Evolutionary conservation across 768 basidiomycete genomes (phyloP), one percentile per base, ranked within the genome.

Genomic region (Phlegmacium glaucopus): DNA sequence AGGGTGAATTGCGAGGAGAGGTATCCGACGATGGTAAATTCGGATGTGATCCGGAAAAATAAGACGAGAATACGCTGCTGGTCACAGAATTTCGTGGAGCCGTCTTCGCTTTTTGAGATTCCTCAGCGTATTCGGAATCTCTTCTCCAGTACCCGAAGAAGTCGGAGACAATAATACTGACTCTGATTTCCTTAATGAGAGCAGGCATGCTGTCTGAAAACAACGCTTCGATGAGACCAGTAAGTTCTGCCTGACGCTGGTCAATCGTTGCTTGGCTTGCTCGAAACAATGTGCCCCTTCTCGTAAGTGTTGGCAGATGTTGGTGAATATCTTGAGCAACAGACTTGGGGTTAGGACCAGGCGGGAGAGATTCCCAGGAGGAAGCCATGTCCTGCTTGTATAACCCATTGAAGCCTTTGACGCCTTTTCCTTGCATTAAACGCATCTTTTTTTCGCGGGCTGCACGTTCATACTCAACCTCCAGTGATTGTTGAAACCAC

Each of bases 341-440:
- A 11, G 83, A 82, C 40, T 77, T 78, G 5, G 87, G 87, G 56
- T 88, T 76, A n/a, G 89, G 89, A 7, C 88, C 90, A 6, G 86
- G 85, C 10, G 90, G 90, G 15, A 92, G 74, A 1, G 88, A 90
- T 44, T 91, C 90, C 72, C 85, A 92, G 11, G 90, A 91, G 1
- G 90, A 83, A 2, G 90, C 90, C 47, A 75, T 72, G 58, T 89
- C 83, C 27, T 81, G 76, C 49, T 82, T 79, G 49, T 86, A 76
- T 49, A 88, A 78, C 2, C 87, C 74, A 13, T 85, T 80, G 50
- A 60, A 61, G 46, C 82, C 83, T 71, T 86, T 86, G 47, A 89
- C 75, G 11, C 87, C 87, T 57, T 88, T 90, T 0, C 89, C 89
- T 12, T 80, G 78, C 5, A 70, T 64, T 9, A 91, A 77, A 27